phyloP scores from a whole-genome alignment of 2,329 filamentous ascomycete genomes.

The Exophiala oligosperma region DNA sequence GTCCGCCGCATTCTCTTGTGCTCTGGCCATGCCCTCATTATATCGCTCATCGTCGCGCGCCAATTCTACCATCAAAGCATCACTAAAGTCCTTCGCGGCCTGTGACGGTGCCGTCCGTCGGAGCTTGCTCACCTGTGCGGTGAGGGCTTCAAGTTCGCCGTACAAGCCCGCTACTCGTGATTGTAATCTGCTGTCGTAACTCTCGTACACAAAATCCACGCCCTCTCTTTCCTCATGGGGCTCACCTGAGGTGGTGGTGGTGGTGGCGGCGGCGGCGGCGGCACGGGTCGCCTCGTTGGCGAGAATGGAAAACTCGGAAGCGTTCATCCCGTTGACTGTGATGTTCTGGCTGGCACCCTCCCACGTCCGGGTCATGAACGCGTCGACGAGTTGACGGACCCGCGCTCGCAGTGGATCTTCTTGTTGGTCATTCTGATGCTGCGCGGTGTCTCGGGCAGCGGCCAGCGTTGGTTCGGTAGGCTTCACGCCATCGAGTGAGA shows the following conservation, averaged over 20 bases:
- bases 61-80: constrained; percentile 37
- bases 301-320: constrained; percentile 13
- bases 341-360: constrained; percentile 45
- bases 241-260: not conserved
- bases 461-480: not conserved
- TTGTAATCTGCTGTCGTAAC: constrained; percentile 46
- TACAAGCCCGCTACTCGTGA: constrained; percentile 46
- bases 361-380: constrained; percentile 49
- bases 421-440: constrained; percentile 4
- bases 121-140: constrained; percentile 48
- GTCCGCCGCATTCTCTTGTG: constrained; percentile 3
- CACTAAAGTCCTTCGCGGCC: constrained; percentile 42
- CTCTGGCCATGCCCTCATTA: constrained; percentile 34
- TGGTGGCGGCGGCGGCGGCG: constrained; percentile 19
- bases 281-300: constrained; percentile 8
- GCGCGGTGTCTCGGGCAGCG: not conserved
- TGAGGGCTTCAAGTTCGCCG: constrained; percentile 48
- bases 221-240: constrained; percentile 37
- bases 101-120: constrained; percentile 44
- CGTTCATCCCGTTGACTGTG: constrained; percentile 50
- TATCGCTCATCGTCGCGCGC: constrained; percentile 42
- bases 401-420: constrained; percentile 27
- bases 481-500: constrained; percentile 41
- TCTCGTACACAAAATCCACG: constrained; percentile 45
- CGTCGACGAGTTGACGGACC: constrained; percentile 23